These are phyloP conservation scores for Arxiozyma slooffiae DNA, from an alignment of 1,139 yeast species.

Conservation along the genomic window DNA sequence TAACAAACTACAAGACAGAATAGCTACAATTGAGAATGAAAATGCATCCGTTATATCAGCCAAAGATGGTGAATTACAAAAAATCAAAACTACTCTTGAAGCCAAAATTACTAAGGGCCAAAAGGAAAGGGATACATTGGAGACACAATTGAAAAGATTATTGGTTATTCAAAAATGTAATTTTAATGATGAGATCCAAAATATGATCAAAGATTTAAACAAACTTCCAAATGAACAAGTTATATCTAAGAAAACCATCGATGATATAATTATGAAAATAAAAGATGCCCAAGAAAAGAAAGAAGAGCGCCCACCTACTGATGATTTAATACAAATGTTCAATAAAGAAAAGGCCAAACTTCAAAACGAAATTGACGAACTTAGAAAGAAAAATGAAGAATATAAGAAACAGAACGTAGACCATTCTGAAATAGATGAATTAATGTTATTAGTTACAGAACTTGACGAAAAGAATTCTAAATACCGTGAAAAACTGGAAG, in stretches of 20 bases:
- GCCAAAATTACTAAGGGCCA: neutral
- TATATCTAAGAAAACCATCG: neutral
- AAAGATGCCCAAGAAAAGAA: neutral
- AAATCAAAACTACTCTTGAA: neutral
- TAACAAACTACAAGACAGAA: neutral
- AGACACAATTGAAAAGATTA: neutral
- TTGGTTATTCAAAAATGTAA: neutral
- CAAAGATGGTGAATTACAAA: neutral
- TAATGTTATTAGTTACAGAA: constrained; percentile 64
- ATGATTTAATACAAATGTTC: neutral
- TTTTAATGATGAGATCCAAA: neutral
- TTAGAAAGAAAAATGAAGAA: constrained; percentile 11
- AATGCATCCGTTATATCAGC: neutral
- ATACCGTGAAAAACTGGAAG: constrained; percentile 46
- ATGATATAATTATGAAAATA: neutral
- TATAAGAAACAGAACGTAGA: constrained; percentile 13
- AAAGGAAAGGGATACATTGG: neutral
- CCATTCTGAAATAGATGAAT: constrained; percentile 54
- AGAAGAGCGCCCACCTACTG: neutral
- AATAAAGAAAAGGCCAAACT: neutral
- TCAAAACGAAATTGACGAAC: constrained; percentile 5
- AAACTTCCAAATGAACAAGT: neutral
- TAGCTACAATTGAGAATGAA: neutral
- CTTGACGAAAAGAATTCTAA: constrained; percentile 57
- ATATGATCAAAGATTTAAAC: neutral